phyloP scores from a whole-genome alignment of 1,284 basidiomycete genomes.

The Anthracocystis setariae region DNA sequence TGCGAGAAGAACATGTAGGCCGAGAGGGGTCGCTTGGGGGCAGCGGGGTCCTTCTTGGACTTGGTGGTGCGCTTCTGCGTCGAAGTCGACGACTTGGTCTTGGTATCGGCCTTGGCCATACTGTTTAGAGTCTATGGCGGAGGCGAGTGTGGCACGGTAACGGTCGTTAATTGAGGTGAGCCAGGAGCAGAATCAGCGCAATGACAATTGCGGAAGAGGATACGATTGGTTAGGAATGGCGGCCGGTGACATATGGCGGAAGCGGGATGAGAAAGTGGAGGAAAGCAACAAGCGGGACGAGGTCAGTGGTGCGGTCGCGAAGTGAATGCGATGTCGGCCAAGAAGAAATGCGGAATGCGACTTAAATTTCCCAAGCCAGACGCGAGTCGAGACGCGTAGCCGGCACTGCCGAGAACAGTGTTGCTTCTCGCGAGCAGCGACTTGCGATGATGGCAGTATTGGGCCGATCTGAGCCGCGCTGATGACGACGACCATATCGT shows the following conservation, averaged over 20 bases:
- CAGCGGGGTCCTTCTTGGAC: conserved; percentile 74
- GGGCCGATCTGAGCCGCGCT: conserved; percentile 7
- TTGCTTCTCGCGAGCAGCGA: neutral
- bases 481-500: conserved; percentile 16
- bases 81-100: conserved; percentile 56
- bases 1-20: conserved; percentile 99
- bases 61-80: conserved; percentile 54
- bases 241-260: neutral
- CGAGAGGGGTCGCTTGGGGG: conserved; percentile 88
- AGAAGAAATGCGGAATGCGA: conserved; percentile 18
- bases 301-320: conserved; percentile 9
- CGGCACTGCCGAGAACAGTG: neutral
- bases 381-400: conserved; percentile 32
- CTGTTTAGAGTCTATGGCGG: conserved; percentile 18
- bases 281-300: conserved; percentile 3
- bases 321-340: conserved; percentile 7
- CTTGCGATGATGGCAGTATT: conserved; percentile 27
- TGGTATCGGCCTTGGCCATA: conserved; percentile 60
- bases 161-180: too few species aligned
- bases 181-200: too few species aligned
- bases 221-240: neutral
- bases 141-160: too few species aligned
- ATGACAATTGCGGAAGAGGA: too few species aligned
- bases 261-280: neutral
- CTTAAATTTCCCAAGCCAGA: conserved; percentile 11